Evolutionary conservation across 352 stramenopile species (phyloP).

Genomic region (Phytophthora multivora): DNA sequence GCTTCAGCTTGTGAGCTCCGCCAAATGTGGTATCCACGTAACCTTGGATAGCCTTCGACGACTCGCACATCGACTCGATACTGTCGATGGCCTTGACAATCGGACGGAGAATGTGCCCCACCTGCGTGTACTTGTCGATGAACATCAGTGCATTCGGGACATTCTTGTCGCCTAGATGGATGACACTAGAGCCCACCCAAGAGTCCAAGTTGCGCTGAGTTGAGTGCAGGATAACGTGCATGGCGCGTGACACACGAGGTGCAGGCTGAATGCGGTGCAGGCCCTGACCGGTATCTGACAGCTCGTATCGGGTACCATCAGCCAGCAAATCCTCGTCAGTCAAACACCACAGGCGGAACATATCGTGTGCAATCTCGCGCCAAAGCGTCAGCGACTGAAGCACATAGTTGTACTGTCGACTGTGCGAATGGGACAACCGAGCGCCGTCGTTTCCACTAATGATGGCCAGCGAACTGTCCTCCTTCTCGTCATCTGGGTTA

Average conservation of each 20-base stretch:
- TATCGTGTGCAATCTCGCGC: conserved; percentile 96
- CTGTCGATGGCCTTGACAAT: conserved; percentile 88
- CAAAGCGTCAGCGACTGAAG: conserved; percentile 96
- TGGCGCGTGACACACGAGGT: conserved; percentile 93
- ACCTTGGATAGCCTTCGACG: conserved; percentile 49
- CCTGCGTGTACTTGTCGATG: conserved; percentile 99
- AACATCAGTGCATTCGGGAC: conserved; percentile 98
- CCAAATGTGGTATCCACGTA: conserved; percentile 88
- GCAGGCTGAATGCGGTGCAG: conserved; percentile 94
- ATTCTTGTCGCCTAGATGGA: conserved; percentile 98
- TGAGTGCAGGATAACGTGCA: conserved; percentile 93
- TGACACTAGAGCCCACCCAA: conserved; percentile 95
- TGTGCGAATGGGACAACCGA: conserved; percentile 94
- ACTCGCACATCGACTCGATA: conserved; percentile 63
- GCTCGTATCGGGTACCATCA: conserved; percentile 76
- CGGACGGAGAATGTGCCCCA: conserved; percentile 86
- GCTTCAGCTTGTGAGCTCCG: conserved; percentile 79
- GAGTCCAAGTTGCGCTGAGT: conserved; percentile 75
- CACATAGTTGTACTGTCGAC: conserved; percentile 96
- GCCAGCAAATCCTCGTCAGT: conserved; percentile 93
- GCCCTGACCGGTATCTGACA: conserved; percentile 95
- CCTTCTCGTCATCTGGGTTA: conserved; percentile 65
- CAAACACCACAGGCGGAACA: conserved; percentile 96
- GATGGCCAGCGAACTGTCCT: conserved; percentile 92
- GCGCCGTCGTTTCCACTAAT: conserved; percentile 92